Evolutionary conservation across 495 filamentous ascomycete genomes (phyloP), one percentile per base, ranked within the genome.

Genomic region (Penicillium angulare): DNA sequence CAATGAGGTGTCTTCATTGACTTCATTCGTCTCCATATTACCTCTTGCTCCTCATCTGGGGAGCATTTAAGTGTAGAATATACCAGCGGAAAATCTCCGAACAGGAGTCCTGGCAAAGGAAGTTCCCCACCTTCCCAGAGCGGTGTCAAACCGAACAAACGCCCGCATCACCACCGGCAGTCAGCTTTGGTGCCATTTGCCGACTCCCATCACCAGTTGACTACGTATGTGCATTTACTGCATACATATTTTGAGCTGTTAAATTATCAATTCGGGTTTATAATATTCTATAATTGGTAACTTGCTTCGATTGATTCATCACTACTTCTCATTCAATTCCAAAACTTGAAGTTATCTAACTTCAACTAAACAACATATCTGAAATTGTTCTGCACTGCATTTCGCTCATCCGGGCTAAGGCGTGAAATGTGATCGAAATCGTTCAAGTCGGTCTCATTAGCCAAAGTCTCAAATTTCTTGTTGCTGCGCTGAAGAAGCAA

Each of bases 281-380:
- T n/a, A n/a, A n/a, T n/a, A n/a, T n/a, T n/a, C n/a, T n/a, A n/a
- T n/a, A n/a, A n/a, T n/a, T n/a, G n/a, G 27, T 6, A 7, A 31
- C 26, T 5, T 27, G 26, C 26, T 27, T 27, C 10, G 27, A 31
- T 31, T 29, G 26, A 31, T 31, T 9, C 13, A 31, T 6, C 8
- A 7, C 27, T 31, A 2, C 13, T 12, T 9, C 13, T 2, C 8
- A 1, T 31, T 31, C 27, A 15, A 20, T 8, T 38, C 16, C 34
- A 34, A 34, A 7, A 23, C 23, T 17, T 21, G 16, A 38, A 29
- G 12, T 39, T 15, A 20, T 26, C 2, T 22, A 16, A 39, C 10
- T 35, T 20, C 21, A n/a, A 6, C 29, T 47, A 52, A 20, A 57
- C 24, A 27, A 61, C 32, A 57, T 61, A 61, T 57, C 53, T 53